Base-by-base conservation (phyloP, 1,139 yeast species). In the Pneumocystis murina region DNA sequence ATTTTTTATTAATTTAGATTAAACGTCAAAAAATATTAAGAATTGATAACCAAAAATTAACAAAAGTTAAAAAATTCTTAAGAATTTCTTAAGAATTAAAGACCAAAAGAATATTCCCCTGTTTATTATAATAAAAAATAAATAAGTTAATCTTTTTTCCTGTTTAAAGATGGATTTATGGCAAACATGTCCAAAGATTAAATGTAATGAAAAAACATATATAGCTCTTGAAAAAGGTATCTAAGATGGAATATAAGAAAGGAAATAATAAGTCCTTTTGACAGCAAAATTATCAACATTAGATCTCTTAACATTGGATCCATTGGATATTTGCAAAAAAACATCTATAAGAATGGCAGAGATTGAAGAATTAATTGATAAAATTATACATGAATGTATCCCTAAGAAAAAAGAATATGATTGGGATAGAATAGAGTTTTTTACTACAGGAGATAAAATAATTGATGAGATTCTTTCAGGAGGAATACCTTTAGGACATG, bases 401-500 rank as follows among this genome's bases (percentile, higher is more conserved):
- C 58, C 41, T 4, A 38, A 30, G 36, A 33, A 35, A 16, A 14
- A 14, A 8, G 36, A 24, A 30, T 58, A 57, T 14, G 59, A 40
- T n/a, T 40, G 17, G 16, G 61, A 54, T 55, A 58, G 60, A 39
- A 60, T 59, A 12, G 63, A 64, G 14, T 62, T 65, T 62, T 76
- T 86, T 66, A 76, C 85, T 0, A 83, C 92, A 0, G 95, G 95
- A 0, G 82, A 85, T 67, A 72, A 73, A 0, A 69, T 70, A 2
- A 69, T 91, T 0, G 96, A 90, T 72, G 69, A 69, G 10, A 70
- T 77, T 2, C 72, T 90, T 17, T 79, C 81, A 38, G 69, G 66
- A 2, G 92, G 92, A 35, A 78, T 90, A 3, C 82, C 81, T 0
- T 69, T 81, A 0, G 85, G 90, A 1, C 78, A 81, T 59, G 74